Base-by-base conservation (phyloP, 139 green algal species). In the Coelastrella sp. region DNA sequence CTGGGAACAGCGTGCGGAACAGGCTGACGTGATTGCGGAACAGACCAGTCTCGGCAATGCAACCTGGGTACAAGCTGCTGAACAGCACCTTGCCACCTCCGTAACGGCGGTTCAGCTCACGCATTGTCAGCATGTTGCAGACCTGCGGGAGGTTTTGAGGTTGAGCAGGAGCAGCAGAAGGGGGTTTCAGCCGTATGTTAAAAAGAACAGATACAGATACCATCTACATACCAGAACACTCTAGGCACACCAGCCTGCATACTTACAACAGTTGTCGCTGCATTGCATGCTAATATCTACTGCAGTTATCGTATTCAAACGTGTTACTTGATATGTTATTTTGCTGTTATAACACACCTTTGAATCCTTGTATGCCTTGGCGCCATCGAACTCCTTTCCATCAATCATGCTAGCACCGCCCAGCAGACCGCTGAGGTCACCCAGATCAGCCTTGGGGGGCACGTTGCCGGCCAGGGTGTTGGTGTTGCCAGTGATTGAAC, bases 331-430 rank as follows among this genome's bases (percentile, higher is more conserved):
- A n/a, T n/a, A n/a, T n/a, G n/a, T n/a, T n/a, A n/a, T n/a, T n/a
- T n/a, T n/a, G n/a, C n/a, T n/a, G n/a, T n/a, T n/a, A n/a, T 16
- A 57, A 19, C 74, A 7, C n/a, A 96, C 94, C 95, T 99, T 99
- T 89, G 93, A 95, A 93, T 99, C 98, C 94, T 99, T 99, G 97
- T 99, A 99, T 7, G 97, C 97, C 95, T 99, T 99, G 91, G 98
- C 96, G 83, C 97, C 97, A 92, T 98, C 94, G 91, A 98, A 99
- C 75, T 97, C 95, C 14, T 92, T 92, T 80, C 95, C 96, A 91
- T 99, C 95, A 83, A 99, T 98, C 97, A 99, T 99, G 90, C 89
- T 80, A 20, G 88, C 89, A 73, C 90, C 79, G 59, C 23, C 77
- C 7, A 89, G 91, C 66, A 99, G 93, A 73, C 98, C 98, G 3